phyloP scores from a whole-genome alignment of 306 rosid species.

The Begonia fuchsioides region DNA sequence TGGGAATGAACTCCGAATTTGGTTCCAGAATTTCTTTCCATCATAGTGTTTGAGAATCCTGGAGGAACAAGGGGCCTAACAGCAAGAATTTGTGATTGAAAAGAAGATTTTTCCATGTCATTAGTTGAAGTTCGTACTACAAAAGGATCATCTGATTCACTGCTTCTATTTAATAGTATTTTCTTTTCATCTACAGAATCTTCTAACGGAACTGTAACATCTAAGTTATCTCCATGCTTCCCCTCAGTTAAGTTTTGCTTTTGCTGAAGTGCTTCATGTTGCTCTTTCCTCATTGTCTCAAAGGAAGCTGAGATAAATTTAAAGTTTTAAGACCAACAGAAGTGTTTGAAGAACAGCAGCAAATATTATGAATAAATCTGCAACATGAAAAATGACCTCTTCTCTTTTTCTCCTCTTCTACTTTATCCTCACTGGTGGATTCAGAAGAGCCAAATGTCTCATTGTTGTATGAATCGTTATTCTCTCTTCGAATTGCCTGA shows the following conservation, averaged over 20 bases:
- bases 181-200: constrained; percentile 34
- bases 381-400: constrained; percentile 41
- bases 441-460: constrained; percentile 94
- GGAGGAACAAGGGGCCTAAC: constrained; percentile 96
- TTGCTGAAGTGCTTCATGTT: constrained; percentile 63
- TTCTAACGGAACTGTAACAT: constrained; percentile 33
- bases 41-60: constrained; percentile 48
- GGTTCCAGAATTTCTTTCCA: constrained; percentile 38
- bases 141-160: constrained; percentile 31
- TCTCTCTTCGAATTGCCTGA: constrained; percentile 66
- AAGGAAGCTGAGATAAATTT: constrained; percentile 51
- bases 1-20: constrained; percentile 28
- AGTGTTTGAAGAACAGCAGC: background rate
- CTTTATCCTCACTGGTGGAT: constrained; percentile 59
- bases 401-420: constrained; percentile 93
- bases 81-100: constrained; percentile 37
- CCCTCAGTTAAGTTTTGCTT: constrained; percentile 43
- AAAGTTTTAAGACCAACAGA: background rate
- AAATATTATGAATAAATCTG: background rate
- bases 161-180: constrained; percentile 20
- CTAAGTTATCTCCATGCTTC: constrained; percentile 44
- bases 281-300: constrained; percentile 94
- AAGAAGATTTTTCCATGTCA: constrained; percentile 40
- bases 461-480: constrained; percentile 42
- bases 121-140: constrained; percentile 25